These are phyloP conservation scores for Aspergillus awamori DNA, from an alignment of 2,329 filamentous ascomycete species.

Conservation along the genomic window DNA sequence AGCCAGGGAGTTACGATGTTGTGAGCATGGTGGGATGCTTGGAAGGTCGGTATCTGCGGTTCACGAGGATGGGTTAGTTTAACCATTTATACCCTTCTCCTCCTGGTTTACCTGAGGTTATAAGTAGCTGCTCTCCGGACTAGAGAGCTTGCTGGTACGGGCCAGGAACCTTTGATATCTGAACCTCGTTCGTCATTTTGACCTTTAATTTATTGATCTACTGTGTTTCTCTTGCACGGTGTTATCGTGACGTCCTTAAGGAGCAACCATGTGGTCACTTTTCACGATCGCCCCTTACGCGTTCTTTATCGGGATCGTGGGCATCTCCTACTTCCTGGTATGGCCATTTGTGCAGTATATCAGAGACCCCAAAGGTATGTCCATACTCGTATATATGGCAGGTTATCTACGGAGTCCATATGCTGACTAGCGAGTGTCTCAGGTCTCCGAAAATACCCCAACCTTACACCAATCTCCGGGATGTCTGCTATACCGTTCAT, in stretches of 20 bases:
- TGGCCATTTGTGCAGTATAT: slow-evolving; percentile 32
- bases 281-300: slow-evolving; percentile 29
- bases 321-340: slow-evolving; percentile 29
- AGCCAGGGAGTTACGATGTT: background rate
- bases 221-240: background rate
- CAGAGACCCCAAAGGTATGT: slow-evolving; percentile 33
- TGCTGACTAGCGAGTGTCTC: slow-evolving; percentile 6
- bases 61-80: background rate
- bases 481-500: slow-evolving; percentile 54
- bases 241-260: background rate
- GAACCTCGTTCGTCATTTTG: background rate
- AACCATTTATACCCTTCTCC: background rate
- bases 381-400: background rate
- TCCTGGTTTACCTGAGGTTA: background rate
- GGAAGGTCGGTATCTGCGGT: background rate
- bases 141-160: background rate
- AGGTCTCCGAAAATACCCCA: slow-evolving; percentile 53
- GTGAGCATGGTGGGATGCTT: background rate
- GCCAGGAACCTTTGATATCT: background rate
- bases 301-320: slow-evolving; percentile 23
- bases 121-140: background rate
- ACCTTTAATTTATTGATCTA: background rate
- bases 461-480: slow-evolving; percentile 48
- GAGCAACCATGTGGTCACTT: slow-evolving; percentile 24
- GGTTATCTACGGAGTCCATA: fast-evolving